Evolutionary conservation across 2,329 filamentous ascomycete genomes (phyloP).

Genomic region (Pseudogymnoascus sp.): DNA sequence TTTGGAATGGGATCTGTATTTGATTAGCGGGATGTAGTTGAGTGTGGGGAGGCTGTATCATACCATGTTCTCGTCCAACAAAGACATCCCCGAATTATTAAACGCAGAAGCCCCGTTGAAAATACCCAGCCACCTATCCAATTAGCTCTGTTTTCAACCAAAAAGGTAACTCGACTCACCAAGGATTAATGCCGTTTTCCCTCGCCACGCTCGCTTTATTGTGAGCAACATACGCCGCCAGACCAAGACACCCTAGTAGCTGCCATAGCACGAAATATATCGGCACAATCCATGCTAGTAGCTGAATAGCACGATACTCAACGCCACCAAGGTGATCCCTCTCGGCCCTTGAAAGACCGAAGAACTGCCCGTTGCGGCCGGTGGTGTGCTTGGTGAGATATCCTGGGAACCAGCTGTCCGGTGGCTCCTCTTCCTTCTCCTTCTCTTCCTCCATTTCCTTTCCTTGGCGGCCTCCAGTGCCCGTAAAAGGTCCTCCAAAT

Average conservation of each 20-base stretch:
- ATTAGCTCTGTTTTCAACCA: conserved; percentile 61
- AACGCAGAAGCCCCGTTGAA: conserved; percentile 46
- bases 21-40: background rate
- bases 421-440: conserved; percentile 51
- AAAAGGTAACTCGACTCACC: conserved; percentile 73
- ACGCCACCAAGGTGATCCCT: conserved; percentile 92
- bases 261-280: conserved; percentile 39
- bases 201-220: conserved; percentile 40
- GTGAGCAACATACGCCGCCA: conserved; percentile 44
- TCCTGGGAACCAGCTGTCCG: conserved; percentile 53
- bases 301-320: conserved; percentile 87
- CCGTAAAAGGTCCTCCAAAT: conserved; percentile 13
- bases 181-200: conserved; percentile 52
- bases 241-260: conserved; percentile 1
- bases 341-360: conserved; percentile 80
- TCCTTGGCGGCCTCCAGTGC: conserved; percentile 28
- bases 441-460: conserved; percentile 47
- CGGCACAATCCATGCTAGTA: conserved; percentile 51
- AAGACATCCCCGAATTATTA: conserved; percentile 75
- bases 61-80: conserved; percentile 56
- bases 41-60: conserved; percentile 12
- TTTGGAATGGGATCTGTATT: background rate
- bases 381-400: conserved; percentile 35
- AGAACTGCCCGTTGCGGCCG: conserved; percentile 85
- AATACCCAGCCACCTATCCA: conserved; percentile 73